A percentile compares a stretch with the other conserved stretches of the same genome.
Evolutionary conservation across 2,329 filamentous ascomycete species (phyloP).

Genomic region (Talaromyces atroroseus): DNA sequence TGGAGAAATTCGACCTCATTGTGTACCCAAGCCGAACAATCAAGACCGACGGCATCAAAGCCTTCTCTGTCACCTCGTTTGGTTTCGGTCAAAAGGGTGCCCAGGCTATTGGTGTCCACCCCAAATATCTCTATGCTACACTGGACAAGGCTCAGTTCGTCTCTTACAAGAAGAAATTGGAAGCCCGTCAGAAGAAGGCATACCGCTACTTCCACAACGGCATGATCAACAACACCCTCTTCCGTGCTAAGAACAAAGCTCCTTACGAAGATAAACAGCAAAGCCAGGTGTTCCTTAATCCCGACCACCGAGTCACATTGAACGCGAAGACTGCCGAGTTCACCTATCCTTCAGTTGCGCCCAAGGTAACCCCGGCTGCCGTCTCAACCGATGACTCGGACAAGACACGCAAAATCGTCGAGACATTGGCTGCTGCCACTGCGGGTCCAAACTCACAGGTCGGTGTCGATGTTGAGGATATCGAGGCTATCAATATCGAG

Average conservation of each 20-base stretch:
- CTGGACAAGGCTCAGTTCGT: conserved; percentile 80
- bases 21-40: conserved; percentile 93
- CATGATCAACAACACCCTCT: conserved; percentile 95
- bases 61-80: conserved; percentile 97
- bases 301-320: conserved; percentile 73
- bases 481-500: conserved; percentile 80
- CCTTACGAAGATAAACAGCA: conserved; percentile 88
- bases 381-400: conserved; percentile 42
- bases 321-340: conserved; percentile 84
- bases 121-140: conserved; percentile 91
- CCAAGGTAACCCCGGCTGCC: conserved; percentile 50
- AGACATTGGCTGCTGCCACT: conserved; percentile 66
- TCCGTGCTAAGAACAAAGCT: conserved; percentile 87
- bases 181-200: conserved; percentile 93
- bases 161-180: conserved; percentile 80
- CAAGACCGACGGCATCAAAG: conserved; percentile 97
- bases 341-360: conserved; percentile 64
- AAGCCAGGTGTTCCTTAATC: conserved; percentile 85
- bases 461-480: conserved; percentile 88
- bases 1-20: conserved; percentile 98
- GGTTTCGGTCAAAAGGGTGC: conserved; percentile 99
- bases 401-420: conserved; percentile 68
- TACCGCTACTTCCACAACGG: conserved; percentile 99
- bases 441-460: conserved; percentile 65
- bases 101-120: conserved; percentile 93